Conservation (phyloP, 2,329 filamentous ascomycete species). For the Claviceps africana region DNA sequence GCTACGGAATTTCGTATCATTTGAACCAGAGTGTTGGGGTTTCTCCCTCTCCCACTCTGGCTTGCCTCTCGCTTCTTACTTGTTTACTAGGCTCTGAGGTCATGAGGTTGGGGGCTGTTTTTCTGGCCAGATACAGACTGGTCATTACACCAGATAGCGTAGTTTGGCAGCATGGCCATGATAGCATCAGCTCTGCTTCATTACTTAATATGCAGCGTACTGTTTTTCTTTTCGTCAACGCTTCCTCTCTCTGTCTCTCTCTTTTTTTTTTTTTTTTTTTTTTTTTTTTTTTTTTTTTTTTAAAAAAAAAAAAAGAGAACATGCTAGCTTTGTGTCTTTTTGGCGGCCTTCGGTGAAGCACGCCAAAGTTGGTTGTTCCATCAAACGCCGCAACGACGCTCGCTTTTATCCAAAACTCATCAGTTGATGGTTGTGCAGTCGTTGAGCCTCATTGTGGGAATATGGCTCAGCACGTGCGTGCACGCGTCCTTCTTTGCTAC, state of each 20-base stretch:
- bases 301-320: too few relatives aligned
- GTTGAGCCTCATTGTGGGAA: background rate
- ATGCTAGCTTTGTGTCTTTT: background rate
- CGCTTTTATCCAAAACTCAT: too few relatives aligned
- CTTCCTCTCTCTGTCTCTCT: background rate
- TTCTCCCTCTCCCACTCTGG: background rate
- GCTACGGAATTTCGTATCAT: conserved; percentile 10
- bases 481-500: background rate
- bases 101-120: background rate
- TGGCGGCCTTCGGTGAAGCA: background rate
- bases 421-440: background rate
- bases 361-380: background rate
- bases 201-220: background rate
- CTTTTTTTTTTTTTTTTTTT: background rate
- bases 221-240: background rate
- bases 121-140: background rate
- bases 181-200: too few relatives aligned
- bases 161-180: background rate
- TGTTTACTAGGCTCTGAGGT: background rate
- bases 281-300: too few relatives aligned
- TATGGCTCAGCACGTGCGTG: background rate
- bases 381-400: background rate
- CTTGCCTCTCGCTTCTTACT: background rate
- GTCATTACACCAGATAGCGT: background rate
- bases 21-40: background rate